Evolutionary conservation across 148 eudicot species (phyloP), one percentile per base, ranked within the genome.

Genomic region (Persicaria maculosa): DNA sequence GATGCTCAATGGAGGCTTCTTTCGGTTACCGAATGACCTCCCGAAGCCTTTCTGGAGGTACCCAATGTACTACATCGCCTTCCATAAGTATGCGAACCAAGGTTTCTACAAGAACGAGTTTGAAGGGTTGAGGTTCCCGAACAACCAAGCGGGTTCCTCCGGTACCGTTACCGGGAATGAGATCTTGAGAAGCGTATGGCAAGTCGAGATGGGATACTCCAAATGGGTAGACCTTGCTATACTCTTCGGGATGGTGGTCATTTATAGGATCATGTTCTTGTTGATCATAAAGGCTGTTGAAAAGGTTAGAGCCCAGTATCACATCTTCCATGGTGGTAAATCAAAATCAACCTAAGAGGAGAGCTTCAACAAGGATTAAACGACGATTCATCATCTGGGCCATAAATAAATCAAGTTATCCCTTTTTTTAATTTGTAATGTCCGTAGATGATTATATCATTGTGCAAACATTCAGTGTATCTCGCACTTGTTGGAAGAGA

Each of bases 191-290:
- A 71, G 14, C 8, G 44, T 75, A 10, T 91, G 90, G 97, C 83
- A 91, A 80, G 82, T 88, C 5, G 82, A 88, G 68, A 85, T 80
- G 83, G 87, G 88, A 10, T 84, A 87, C 74, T 88, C 93, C 1
- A 91, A 91, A 68, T 91, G 96, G 93, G 83, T 87, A 1, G 88
- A 91, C 58, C 74, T 91, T 48, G 85, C 50, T 0, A 85, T 88
- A 31, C 31, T 91, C 47, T 1, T 91, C 20, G 97, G 91, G 6
- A 91, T 91, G 97, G 82, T 83, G 57, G 64, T 81, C 4, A 22
- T 88, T 19, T 91, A 89, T 74, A 75, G 90, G 77, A 68, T 89
- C 11, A 74, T 91, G 80, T 91, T 91, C 61, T 79, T 88, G 40
- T 85, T 78, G 4, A 81, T 88, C 3, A 72, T 88, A 1, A 86